A percentile compares a stretch with the other conserved stretches of the same genome.
phyloP scores from a whole-genome alignment of 371 early-diverging fungal genomes.

The Mortierella polycephala region DNA sequence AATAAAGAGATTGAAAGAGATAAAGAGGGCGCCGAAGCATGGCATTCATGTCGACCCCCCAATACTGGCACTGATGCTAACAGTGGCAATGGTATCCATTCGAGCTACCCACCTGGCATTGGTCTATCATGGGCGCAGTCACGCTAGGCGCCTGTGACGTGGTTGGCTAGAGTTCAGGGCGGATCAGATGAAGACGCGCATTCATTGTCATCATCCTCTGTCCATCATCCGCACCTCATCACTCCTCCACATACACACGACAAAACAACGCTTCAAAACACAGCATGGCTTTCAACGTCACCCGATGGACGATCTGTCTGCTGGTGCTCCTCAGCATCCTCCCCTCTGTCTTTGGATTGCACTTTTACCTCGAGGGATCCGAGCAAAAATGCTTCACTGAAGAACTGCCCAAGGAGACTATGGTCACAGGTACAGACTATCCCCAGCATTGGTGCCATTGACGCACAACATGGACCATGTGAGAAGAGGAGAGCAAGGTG shows the following conservation, averaged over 20 bases:
- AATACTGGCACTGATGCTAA: not conserved
- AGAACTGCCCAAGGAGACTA: conserved; percentile 91
- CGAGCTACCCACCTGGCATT: not conserved
- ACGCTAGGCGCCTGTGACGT: conserved; percentile 1
- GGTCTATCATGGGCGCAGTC: not conserved
- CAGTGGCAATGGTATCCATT: not conserved
- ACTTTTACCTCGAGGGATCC: conserved; percentile 91
- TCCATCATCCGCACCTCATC: not conserved
- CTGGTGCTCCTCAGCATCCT: conserved; percentile 50
- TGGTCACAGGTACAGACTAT: conserved; percentile 74
- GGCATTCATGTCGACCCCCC: too few species aligned
- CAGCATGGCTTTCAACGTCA: conserved; percentile 47
- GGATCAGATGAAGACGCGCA: too few species aligned
- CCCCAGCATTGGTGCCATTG: not conserved
- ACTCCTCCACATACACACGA: not conserved
- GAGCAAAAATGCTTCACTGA: conserved; percentile 95
- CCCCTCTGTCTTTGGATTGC: conserved; percentile 63
- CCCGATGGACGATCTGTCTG: conserved; percentile 44
- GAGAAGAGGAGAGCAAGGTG: too few species aligned
- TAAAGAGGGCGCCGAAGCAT: too few species aligned
- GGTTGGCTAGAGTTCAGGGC: not conserved
- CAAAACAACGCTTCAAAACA: not conserved
- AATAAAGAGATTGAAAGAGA: too few species aligned
- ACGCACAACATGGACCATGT: too few species aligned
- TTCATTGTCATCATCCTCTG: not conserved